phyloP scores from a whole-genome alignment of 371 early-diverging fungal species.

The Entomophthora muscae region DNA sequence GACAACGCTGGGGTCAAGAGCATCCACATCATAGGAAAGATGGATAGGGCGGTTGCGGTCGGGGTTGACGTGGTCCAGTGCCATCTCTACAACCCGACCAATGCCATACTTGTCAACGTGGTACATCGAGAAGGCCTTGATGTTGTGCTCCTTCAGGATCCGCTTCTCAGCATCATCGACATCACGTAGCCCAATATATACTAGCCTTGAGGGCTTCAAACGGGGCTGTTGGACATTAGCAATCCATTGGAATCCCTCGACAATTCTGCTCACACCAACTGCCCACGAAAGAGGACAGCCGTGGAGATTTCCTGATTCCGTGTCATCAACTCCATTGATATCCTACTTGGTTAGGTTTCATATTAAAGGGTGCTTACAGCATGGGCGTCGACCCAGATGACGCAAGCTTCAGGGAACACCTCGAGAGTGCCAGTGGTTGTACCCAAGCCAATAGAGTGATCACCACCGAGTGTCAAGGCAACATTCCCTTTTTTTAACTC shows the following conservation, averaged over 20 bases:
- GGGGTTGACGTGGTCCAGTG: constrained; percentile 74
- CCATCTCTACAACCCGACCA: constrained; percentile 86
- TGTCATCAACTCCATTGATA: constrained; percentile 86
- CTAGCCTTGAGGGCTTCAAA: constrained; percentile 54
- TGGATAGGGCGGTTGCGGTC: constrained; percentile 71
- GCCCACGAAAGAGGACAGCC: constrained; percentile 87
- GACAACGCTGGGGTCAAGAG: constrained; percentile 82
- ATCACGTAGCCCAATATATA: constrained; percentile 93
- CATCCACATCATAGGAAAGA: constrained; percentile 90
- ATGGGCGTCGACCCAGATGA: constrained; percentile 97
- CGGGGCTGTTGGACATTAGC: constrained; percentile 28
- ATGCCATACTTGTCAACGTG: constrained; percentile 92
- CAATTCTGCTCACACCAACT: constrained; percentile 38
- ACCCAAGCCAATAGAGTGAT: constrained; percentile 83
- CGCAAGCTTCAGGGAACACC: constrained; percentile 67
- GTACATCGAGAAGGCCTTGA: constrained; percentile 93
- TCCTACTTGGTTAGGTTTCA: constrained; percentile 38
- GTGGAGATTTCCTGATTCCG: constrained; percentile 85
- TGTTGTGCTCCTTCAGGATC: constrained; percentile 52
- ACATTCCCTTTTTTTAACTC: constrained; percentile 45
- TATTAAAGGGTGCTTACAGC: no score
- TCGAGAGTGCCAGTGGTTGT: constrained; percentile 68
- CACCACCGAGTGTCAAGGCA: constrained; percentile 87
- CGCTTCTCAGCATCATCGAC: constrained; percentile 75
- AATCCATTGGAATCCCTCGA: constrained; percentile 68